A percentile compares a stretch with the other conserved stretches of the same genome.
Evolutionary conservation across 805 yeast species (phyloP).

Genomic region (Kluyveromyces nonfermentans): DNA sequence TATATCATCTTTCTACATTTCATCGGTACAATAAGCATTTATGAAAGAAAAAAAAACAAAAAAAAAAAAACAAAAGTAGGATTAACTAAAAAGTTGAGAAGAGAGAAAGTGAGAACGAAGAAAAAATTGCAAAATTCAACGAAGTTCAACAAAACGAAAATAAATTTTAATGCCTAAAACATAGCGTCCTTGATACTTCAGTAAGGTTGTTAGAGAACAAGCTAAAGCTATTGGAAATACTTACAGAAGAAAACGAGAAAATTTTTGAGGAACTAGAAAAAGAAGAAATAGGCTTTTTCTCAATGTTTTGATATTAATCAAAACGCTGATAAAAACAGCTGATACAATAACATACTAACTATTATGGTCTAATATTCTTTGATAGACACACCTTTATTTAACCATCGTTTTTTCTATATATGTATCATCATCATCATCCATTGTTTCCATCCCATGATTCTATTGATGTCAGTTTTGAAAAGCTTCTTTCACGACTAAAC

Average conservation of each 20-base stretch:
- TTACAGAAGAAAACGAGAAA: too few species aligned
- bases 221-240: too few species aligned
- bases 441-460: background rate
- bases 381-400: background rate
- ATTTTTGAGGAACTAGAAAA: too few species aligned
- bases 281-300: too few species aligned
- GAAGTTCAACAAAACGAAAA: too few species aligned
- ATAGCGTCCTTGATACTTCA: too few species aligned
- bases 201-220: too few species aligned
- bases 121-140: background rate
- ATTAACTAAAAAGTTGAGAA: too few species aligned
- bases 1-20: background rate
- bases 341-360: background rate
- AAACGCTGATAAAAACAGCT: background rate
- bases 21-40: background rate
- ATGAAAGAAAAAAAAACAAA: conserved; percentile 1
- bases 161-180: too few species aligned
- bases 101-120: background rate
- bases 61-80: conserved; percentile 1
- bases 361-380: background rate
- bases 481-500: background rate
- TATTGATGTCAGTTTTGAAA: background rate
- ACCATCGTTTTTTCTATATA: background rate
- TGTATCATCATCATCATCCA: too few species aligned
- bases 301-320: too few species aligned